Evolutionary conservation across 108 stramenopile species (phyloP).

Genomic region (Phaeodactylum tricornutum): DNA sequence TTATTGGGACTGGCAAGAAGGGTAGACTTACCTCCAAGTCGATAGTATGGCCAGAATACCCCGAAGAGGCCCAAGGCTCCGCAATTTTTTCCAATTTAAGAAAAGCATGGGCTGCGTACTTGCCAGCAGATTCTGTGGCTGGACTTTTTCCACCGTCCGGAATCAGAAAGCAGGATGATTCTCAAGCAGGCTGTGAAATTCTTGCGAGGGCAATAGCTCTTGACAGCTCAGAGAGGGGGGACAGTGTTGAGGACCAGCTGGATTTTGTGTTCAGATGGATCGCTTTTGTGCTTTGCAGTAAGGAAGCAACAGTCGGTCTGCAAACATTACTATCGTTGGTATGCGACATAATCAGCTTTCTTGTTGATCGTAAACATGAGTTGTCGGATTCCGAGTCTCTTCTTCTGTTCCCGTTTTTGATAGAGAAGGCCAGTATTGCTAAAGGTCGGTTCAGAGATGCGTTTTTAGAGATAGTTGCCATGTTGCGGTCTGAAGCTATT

Average conservation of each 20-base stretch:
- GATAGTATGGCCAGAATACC: conserved; percentile 71
- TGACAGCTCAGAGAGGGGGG: conserved; percentile 25
- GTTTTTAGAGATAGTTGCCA: conserved; percentile 36
- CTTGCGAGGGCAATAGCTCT: conserved; percentile 42
- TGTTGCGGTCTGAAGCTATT: conserved; percentile 28
- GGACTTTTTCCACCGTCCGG: conserved; percentile 59
- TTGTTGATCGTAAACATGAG: conserved; percentile 30
- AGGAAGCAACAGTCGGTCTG: conserved; percentile 67
- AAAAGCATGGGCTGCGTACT: conserved; percentile 51
- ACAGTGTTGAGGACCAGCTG: conserved; percentile 45
- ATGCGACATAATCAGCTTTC: conserved; percentile 25
- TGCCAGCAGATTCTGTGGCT: conserved; percentile 28
- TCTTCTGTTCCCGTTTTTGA: conserved; percentile 52
- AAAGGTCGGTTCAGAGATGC: conserved; percentile 48
- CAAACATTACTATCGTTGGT: conserved; percentile 47
- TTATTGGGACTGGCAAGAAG: too few relatives aligned
- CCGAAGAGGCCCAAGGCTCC: conserved; percentile 55
- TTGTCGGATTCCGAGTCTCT: conserved; percentile 53
- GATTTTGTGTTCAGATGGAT: conserved; percentile 73
- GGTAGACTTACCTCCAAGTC: too few relatives aligned
- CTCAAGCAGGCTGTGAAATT: conserved; percentile 45
- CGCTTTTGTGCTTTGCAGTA: conserved; percentile 48
- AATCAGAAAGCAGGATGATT: conserved; percentile 68
- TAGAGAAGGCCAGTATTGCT: conserved; percentile 67
- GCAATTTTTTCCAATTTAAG: conserved; percentile 26